Percentiles rank a stretch among this genome's conserved stretches.
Conservation (phyloP, 2,329 filamentous ascomycete species). For the Fusarium devonianum region DNA sequence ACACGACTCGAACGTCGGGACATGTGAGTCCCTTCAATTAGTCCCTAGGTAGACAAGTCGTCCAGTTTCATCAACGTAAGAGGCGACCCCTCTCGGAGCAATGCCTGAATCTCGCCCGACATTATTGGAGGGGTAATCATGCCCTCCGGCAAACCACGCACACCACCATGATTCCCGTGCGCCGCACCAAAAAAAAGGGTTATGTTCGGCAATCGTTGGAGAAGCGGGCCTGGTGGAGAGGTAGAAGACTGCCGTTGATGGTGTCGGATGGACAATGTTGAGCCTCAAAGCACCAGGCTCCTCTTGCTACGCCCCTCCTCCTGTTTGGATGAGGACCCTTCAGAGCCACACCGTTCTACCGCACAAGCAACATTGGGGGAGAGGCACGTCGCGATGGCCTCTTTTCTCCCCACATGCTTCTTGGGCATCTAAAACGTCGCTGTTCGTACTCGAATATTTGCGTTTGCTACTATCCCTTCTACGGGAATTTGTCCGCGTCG, state of each 20-base stretch:
- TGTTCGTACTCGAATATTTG: neutral
- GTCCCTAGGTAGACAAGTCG: slow-evolving; percentile 19
- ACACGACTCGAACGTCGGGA: neutral
- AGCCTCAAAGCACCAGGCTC: slow-evolving; percentile 39
- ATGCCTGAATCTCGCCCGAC: slow-evolving; percentile 5
- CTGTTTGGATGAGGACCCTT: slow-evolving; percentile 34
- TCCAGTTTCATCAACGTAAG: slow-evolving; percentile 8
- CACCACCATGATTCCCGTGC: slow-evolving; percentile 16
- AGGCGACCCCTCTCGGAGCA: neutral
- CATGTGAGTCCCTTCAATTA: slow-evolving; percentile 1
- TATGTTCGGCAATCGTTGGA: slow-evolving; percentile 44
- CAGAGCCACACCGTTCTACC: slow-evolving; percentile 34
- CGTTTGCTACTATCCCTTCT: slow-evolving; percentile 3
- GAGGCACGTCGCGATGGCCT: slow-evolving; percentile 35
- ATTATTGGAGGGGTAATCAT: slow-evolving; percentile 12
- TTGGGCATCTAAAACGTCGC: neutral
- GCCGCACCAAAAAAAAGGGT: slow-evolving; percentile 32
- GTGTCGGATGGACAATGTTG: slow-evolving; percentile 36
- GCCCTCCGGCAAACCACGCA: slow-evolving; percentile 11
- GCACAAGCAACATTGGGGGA: slow-evolving; percentile 8
- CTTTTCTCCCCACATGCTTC: slow-evolving; percentile 18
- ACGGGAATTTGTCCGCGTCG: slow-evolving; percentile 2
- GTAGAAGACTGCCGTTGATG: slow-evolving; percentile 41
- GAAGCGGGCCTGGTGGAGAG: slow-evolving; percentile 42
- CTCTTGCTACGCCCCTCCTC: slow-evolving; percentile 39